Base-by-base conservation (phyloP, 768 basidiomycete species). In the Fomitopsis pulvina region DNA sequence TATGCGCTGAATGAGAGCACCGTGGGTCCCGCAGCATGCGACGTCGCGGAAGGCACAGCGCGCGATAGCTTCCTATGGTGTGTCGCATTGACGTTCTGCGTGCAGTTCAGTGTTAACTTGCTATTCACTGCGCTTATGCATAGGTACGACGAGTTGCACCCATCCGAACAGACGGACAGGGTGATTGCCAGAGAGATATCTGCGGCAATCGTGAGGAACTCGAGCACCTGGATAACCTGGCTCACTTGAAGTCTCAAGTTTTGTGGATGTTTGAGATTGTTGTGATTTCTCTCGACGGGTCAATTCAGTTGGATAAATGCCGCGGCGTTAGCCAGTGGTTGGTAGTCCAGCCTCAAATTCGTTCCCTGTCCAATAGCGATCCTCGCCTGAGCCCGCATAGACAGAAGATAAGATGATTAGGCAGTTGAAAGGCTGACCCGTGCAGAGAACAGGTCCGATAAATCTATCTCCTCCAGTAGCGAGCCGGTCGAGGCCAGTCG, bases 41-140 rank as follows among this genome's bases (percentile, higher is more conserved):
- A 66, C 2, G 54, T 62, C 30, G 68, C 64, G 0, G 62, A 68
- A 22, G 77, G 76, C 1, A 59, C 68, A 0, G 79, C 65, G 10
- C 59, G 66, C 10, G 81, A 83, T 52, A 81, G 80, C 59, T 83
- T 71, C 65, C 58, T 81, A 44, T 83, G 81, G 81, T 80, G 55
- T 44, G 76, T 41, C 21, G 20, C 8, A 10, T 24, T 21, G n/a
- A 4, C 29, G 27, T 26, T 14, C 18, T 55, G 11, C 34, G 22
- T 20, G 18, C 40, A 18, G 21, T 56, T 51, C 48, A 60, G 56
- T 14, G 25, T 37, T 7, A 5, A 6, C 18, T 45, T 34, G 45
- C 43, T 25, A 18, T 21, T 14, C 5, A 14, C 25, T 18, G 24
- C 21, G 6, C 18, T n/a, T n/a, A n/a, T 6, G 49, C 24, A 21